Conservation (phyloP, 2,329 filamentous ascomycete species). For the Didymella sp. region DNA sequence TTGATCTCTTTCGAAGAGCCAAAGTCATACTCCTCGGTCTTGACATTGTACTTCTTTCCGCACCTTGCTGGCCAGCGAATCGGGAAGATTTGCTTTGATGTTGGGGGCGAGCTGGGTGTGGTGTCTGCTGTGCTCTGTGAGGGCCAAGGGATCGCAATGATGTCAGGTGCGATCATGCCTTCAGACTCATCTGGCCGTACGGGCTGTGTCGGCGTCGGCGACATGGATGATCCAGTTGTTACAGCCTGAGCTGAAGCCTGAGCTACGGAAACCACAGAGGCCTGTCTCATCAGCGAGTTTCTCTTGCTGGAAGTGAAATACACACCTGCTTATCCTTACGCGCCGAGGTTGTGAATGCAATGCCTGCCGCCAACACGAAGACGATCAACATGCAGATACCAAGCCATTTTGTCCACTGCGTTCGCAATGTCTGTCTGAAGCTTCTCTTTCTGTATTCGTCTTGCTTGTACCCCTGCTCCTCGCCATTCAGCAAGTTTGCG, state of each 20-base stretch:
- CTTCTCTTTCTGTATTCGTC: conserved; percentile 30
- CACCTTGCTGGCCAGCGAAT: conserved; percentile 48
- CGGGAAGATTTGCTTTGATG: conserved; percentile 36
- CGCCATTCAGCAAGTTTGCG: conserved; percentile 33
- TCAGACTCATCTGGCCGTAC: conserved; percentile 4
- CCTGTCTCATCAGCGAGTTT: neutral
- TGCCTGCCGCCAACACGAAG: conserved; percentile 31
- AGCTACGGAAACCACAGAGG: neutral
- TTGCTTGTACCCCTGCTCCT: conserved; percentile 34
- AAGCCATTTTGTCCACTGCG: conserved; percentile 32
- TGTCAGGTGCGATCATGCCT: conserved; percentile 15
- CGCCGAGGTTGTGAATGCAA: conserved; percentile 27
- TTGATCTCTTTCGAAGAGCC: conserved; percentile 32
- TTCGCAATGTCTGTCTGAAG: conserved; percentile 30
- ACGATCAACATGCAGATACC: conserved; percentile 30
- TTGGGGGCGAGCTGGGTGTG: conserved; percentile 1
- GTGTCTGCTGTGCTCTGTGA: conserved; percentile 23
- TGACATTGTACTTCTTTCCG: conserved; percentile 44
- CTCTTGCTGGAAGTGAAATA: neutral
- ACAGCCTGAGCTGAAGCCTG: conserved; percentile 26
- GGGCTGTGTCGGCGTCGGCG: conserved; percentile 10
- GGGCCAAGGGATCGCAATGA: conserved; percentile 22
- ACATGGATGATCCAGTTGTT: conserved; percentile 15
- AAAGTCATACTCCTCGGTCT: conserved; percentile 40
- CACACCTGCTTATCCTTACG: conserved; percentile 32